These are phyloP conservation scores for Lotmaria passim DNA, from an alignment of 208 protist species.

Conservation along the genomic window DNA sequence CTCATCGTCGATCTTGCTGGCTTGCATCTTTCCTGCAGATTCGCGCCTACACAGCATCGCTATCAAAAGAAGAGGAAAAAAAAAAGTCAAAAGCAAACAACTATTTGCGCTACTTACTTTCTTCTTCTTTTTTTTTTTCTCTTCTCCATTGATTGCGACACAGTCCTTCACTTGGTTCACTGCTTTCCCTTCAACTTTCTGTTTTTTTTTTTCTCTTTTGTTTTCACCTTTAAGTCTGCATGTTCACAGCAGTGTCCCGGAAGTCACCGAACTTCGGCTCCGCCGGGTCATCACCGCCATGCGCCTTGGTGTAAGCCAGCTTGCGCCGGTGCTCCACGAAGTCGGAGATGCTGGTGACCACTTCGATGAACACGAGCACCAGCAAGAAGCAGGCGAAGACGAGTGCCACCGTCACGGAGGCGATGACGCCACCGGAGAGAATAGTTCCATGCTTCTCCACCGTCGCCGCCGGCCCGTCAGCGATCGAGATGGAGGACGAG, in stretches of 20 bases:
- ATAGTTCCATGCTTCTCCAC: slow-evolving; percentile 23
- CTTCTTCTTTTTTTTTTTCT: too few species aligned
- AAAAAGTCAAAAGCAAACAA: too few species aligned
- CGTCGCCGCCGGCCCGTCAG: neutral
- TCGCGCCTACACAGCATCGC: too few species aligned
- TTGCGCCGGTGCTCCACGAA: slow-evolving; percentile 18
- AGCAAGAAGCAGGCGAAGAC: slow-evolving; percentile 35
- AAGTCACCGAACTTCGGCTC: slow-evolving; percentile 16
- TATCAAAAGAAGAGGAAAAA: too few species aligned
- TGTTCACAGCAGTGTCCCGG: slow-evolving; percentile 17
- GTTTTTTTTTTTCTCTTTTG: neutral
- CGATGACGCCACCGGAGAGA: slow-evolving; percentile 37
- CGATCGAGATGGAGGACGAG: neutral
- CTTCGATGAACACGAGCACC: slow-evolving; percentile 37
- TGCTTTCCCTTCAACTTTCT: neutral
- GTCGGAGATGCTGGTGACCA: slow-evolving; percentile 8
- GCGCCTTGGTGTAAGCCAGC: neutral
- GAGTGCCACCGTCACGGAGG: slow-evolving; percentile 30
- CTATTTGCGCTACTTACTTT: too few species aligned
- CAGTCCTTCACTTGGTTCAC: too few species aligned
- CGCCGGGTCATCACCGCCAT: slow-evolving; percentile 1
- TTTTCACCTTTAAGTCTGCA: slow-evolving; percentile 2
- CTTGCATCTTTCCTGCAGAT: too few species aligned
- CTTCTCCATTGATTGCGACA: too few species aligned
- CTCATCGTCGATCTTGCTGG: too few species aligned